Evolutionary conservation across 2,329 filamentous ascomycete genomes (phyloP), one percentile per base, ranked within the genome.

Genomic region (Ophiostoma australiae): DNA sequence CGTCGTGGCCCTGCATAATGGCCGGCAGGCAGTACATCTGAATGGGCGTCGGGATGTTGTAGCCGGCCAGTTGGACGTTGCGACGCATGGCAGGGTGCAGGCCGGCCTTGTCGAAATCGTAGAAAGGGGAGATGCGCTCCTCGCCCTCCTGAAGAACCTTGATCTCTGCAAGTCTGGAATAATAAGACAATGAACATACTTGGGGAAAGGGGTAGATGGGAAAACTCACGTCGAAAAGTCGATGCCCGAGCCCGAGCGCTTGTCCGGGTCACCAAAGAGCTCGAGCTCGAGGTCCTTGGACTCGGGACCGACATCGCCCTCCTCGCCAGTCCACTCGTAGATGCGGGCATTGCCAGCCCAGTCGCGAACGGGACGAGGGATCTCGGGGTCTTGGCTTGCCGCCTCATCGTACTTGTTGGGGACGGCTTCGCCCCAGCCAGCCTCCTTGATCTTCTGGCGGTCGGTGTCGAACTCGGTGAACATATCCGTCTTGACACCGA

Each of bases 251-350:
- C 81, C 78, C 37, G 71, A 70, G 33, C 86, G 82, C 66, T 86
- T 82, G 6, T 82, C 80, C 0, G 86, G 84, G 70, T 82, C 78
- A 4, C 88, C 88, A 72, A 96, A 99, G 7, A 99, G 87, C 75
- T 90, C 82, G 8, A 85, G 75, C 82, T 98, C 94, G 0, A 99
- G 86, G 67, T 88, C 86, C 0, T 85, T 82, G 70, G 89, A 86
- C 68, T 82, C 83, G 0, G 93, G 93, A 7, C 90, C 94, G 70
- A 99, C 83, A 58, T 98, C 94, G 1, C 94, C 95, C 75, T 86
- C 91, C 2, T 97, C 92, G 13, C 93, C 93, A 23, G 89, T 85
- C 91, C 91, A 98, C 76, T 94, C 87, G 76, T 98, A 98, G 63
- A 91, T 84, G 0, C 78, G 81, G n/a, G 88, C 89, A 70, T 86